Percentiles rank a stretch among this genome's conserved stretches.
Conservation (phyloP, 179 eudicot genomes). For the Monotropa hypopitys region DNA sequence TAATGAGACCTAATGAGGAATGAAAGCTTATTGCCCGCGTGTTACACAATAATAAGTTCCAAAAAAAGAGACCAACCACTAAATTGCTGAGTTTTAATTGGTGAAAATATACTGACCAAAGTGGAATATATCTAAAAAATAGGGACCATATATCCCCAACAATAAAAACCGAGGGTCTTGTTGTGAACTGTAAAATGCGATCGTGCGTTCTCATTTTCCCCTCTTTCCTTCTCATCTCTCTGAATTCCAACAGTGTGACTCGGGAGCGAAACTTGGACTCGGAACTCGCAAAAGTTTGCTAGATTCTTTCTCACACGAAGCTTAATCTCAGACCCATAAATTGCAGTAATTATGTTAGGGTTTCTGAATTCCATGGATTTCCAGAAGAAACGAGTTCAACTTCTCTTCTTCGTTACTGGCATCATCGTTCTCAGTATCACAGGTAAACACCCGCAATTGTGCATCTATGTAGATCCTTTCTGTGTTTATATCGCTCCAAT, state of each 20-base stretch:
- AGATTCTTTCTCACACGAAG: slow-evolving; percentile 8
- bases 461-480: neutral
- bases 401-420: slow-evolving; percentile 39
- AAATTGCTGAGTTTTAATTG: too few species aligned
- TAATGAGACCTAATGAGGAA: too few species aligned
- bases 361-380: slow-evolving; percentile 34
- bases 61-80: too few species aligned
- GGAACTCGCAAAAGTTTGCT: neutral
- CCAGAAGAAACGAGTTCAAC: slow-evolving; percentile 47
- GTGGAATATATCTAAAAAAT: too few species aligned
- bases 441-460: slow-evolving; percentile 25
- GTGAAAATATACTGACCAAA: too few species aligned
- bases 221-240: neutral
- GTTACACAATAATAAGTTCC: too few species aligned
- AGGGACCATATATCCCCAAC: too few species aligned
- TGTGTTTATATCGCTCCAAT: neutral
- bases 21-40: too few species aligned
- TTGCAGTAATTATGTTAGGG: neutral
- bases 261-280: neutral
- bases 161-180: too few species aligned
- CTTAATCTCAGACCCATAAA: neutral
- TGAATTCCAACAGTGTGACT: neutral
- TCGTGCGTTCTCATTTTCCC: neutral
- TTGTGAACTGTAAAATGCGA: neutral
- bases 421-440: slow-evolving; percentile 53